Evolutionary conservation across 345 rosid species (phyloP).

Genomic region (Salix dunnii): DNA sequence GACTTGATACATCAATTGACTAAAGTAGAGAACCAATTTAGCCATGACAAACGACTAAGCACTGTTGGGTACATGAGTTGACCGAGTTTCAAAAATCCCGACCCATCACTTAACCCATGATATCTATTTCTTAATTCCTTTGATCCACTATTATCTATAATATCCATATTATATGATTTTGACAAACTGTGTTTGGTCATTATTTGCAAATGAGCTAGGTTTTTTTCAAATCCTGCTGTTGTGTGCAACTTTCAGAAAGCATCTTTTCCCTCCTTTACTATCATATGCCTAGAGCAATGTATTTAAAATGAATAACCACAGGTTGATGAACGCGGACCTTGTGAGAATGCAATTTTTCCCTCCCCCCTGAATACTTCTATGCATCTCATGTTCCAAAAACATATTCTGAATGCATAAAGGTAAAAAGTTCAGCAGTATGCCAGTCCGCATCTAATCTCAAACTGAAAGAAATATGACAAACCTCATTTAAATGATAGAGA

Average conservation of each 20-base stretch:
- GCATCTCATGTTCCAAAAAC: background rate
- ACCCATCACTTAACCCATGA: no score
- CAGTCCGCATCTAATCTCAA: background rate
- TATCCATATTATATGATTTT: background rate
- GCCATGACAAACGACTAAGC: no score
- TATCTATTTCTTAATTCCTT: background rate
- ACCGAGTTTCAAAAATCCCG: no score
- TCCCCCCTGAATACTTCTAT: background rate
- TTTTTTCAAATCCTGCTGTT: background rate
- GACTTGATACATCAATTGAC: no score
- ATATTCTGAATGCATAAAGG: background rate
- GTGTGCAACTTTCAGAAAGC: background rate
- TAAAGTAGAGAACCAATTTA: no score
- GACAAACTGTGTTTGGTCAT: background rate
- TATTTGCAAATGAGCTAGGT: background rate
- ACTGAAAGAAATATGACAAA: slow-evolving; percentile 20
- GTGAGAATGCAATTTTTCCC: background rate
- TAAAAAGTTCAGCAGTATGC: background rate
- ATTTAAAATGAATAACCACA: background rate
- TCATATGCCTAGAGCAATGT: background rate
- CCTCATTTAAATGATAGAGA: slow-evolving; percentile 70
- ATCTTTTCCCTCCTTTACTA: background rate
- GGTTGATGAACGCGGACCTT: background rate
- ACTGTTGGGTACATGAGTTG: no score
- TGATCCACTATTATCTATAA: background rate